Conservation (phyloP, 129 eudicot genomes). For the Saussurea involucrata region DNA sequence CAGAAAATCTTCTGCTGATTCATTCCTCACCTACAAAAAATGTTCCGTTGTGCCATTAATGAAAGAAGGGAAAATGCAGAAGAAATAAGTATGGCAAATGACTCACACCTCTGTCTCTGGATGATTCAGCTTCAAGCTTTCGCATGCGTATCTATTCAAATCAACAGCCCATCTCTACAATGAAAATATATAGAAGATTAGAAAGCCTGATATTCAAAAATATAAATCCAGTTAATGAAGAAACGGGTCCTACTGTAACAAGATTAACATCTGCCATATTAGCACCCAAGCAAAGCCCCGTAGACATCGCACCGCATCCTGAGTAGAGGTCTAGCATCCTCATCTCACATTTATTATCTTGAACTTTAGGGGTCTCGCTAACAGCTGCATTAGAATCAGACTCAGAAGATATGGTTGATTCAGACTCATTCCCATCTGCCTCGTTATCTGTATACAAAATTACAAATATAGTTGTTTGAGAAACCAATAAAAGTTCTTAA, state of each 20-base stretch:
- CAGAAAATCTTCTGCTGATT: conserved; percentile 61
- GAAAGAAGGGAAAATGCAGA: background rate
- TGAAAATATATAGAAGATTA: background rate
- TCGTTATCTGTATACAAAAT: conserved; percentile 36
- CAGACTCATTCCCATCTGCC: conserved; percentile 45
- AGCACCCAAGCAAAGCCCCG: conserved; percentile 90
- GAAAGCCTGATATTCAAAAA: background rate
- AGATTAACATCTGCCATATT: conserved; percentile 43
- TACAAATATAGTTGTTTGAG: background rate
- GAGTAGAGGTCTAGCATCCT: conserved; percentile 64
- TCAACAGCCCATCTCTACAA: conserved; percentile 85
- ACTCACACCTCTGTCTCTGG: conserved; percentile 76
- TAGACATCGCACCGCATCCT: conserved; percentile 99
- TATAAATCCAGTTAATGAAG: background rate
- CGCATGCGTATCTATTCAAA: conserved; percentile 56
- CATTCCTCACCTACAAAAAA: conserved; percentile 55
- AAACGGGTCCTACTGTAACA: conserved; percentile 47
- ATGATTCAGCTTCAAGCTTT: conserved; percentile 63
- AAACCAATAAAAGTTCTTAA: background rate
- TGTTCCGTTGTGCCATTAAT: background rate
- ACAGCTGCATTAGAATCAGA: conserved; percentile 25
- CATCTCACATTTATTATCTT: conserved; percentile 18
- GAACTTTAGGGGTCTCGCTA: conserved; percentile 4
- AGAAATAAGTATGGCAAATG: background rate
- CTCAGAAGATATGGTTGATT: conserved; percentile 62